Percentiles rank a stretch among this genome's conserved stretches.
These are phyloP conservation scores for Umbelopsis sp. DNA, from an alignment of 192 early-diverging fungal genomes.

Conservation along the genomic window DNA sequence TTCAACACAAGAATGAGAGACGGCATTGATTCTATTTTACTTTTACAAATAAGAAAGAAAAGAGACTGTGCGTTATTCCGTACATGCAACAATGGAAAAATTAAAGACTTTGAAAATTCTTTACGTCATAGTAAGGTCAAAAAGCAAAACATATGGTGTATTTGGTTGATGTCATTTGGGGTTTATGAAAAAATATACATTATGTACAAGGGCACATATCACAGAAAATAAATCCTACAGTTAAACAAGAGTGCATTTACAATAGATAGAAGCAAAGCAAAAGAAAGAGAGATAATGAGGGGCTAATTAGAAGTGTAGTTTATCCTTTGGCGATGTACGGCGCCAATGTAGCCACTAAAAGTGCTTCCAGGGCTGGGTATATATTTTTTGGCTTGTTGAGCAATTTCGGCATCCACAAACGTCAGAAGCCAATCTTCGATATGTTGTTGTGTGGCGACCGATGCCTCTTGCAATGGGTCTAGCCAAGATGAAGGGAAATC, in stretches of 20 bases:
- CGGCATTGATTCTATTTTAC: background rate
- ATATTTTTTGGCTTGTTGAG: constrained; percentile 23
- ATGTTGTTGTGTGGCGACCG: constrained; percentile 18
- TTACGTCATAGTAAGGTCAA: background rate
- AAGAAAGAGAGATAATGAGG: background rate
- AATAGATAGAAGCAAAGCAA: background rate
- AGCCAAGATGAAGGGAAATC: constrained; percentile 29
- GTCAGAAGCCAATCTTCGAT: constrained; percentile 28
- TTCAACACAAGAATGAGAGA: constrained; percentile 17
- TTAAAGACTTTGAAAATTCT: background rate
- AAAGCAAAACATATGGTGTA: no score
- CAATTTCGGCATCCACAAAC: constrained; percentile 33
- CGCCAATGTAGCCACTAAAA: constrained; percentile 31
- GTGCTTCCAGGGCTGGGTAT: constrained; percentile 31
- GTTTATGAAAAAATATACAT: no score
- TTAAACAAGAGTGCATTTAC: constrained; percentile 1
- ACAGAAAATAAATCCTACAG: background rate
- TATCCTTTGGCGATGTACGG: constrained; percentile 1
- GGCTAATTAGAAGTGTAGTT: background rate
- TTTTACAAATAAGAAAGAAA: background rate
- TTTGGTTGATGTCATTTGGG: background rate
- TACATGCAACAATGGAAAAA: background rate
- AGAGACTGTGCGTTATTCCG: background rate
- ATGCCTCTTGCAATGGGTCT: constrained; percentile 10
- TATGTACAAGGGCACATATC: constrained; percentile 4